Evolutionary conservation across 2,329 filamentous ascomycete genomes (phyloP), one percentile per base, ranked within the genome.

Genomic region (Talaromyces sp.): DNA sequence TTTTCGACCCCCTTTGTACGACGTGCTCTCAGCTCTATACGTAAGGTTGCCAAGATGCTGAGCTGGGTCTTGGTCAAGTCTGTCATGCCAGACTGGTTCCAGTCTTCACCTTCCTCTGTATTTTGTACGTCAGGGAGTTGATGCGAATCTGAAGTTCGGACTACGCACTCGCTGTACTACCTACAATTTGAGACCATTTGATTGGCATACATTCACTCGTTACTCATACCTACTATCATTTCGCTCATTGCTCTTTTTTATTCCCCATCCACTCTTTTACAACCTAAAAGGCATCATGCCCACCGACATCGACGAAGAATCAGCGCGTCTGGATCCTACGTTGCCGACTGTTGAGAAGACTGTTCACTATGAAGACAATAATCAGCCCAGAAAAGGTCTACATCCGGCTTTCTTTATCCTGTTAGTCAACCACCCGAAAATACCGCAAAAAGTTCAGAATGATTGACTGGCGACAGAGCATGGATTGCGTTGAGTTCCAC

Each of bases 401-500:
- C 92, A 94, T 76, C 90, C 93, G 65, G 87, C 90, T 14, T 81
- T 96, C 78, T 97, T 97, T 80, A 92, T 97, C 73, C 82, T 82
- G 85, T 88, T 24, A 52, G 54, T 41, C 54, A n/a, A 9, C 6
- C 14, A n/a, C 3, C 27, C 27, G 14, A 7, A 48, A 14, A 8
- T 14, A 27, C 13, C 24, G 45, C 45, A 33, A 33, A 10, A 11
- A 1, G 2, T 37, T 37, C 13, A 37, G 7, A 3, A 14, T 47
- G 43, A 50, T 33, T 62, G 19, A 27, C 47, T 31, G 31, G n/a
- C 22, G 22, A n/a, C 43, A 97, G 93, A 73, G 84, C 88, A 72
- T 99, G 95, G 95, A 98, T 99, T 76, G 83, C 88, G 66, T 85
- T 97, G 78, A 96, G 92, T 74, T 97, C 93, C 48, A 92, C 90